Base-by-base conservation (phyloP, 768 basidiomycete species). In the Pulveroboletus frians region DNA sequence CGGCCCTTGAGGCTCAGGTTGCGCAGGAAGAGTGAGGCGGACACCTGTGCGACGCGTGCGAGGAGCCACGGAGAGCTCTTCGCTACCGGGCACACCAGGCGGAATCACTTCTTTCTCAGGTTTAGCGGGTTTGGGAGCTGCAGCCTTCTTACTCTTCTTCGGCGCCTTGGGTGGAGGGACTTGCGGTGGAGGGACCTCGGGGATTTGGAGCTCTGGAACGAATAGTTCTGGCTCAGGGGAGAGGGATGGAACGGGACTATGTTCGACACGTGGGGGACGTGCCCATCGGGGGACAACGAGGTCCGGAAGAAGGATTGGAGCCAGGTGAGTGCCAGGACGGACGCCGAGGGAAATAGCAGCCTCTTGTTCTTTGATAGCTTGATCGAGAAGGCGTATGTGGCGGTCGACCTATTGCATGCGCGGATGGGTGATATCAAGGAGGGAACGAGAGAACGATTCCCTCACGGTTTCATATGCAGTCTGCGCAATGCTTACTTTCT, bases 401-500 rank as follows among this genome's bases (percentile, higher is more conserved):
- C 90, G 76, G 54, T 91, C 85, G 11, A 91, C 78, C 90, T 92
- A 47, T 39, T 15, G 15, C 35, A 18, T 5, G 11, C 10, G 20
- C 17, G 47, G 27, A 55, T 49, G 49, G 53, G 37, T 1, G 39
- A 40, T 34, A 14, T n/a, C 5, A 10, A 21, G 14, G 21, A 27
- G 7, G 11, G 8, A 43, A 27, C 23, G 37, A 9, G 31, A 41
- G 44, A 14, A 32, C 9, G 15, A 17, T 26, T 17, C 30, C 61
- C 81, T 51, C 61, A 89, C 89, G 31, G 82, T 80, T 57, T 88
- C 84, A 56, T 80, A 79, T 21, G 81, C 79, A 9, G 85, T 77
- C 55, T 80, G 78, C 3, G 88, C 84, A 15, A 91, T 73, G 55
- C 81, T 87, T 27, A 85, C 77, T 62, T 91, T 91, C 64, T 92